phyloP scores from a whole-genome alignment of 768 basidiomycete genomes.

The Myochromella boudieri region DNA sequence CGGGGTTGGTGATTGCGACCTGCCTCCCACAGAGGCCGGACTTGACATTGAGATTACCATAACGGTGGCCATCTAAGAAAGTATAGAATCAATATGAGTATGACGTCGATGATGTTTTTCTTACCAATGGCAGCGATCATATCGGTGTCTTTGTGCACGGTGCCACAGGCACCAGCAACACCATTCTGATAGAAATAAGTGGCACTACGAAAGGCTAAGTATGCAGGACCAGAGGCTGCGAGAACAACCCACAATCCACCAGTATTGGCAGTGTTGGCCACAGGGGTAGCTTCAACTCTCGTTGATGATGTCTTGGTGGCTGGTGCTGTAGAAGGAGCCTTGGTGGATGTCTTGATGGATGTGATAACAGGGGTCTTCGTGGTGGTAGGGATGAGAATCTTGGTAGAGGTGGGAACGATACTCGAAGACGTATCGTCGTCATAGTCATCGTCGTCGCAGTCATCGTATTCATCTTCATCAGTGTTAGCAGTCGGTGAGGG shows the following conservation, averaged over 20 bases:
- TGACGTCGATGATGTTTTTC: constrained; percentile 15
- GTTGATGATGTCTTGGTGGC: constrained; percentile 13
- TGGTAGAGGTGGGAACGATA: constrained; percentile 17
- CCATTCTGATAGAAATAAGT: constrained; percentile 75
- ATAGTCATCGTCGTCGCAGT: constrained; percentile 26
- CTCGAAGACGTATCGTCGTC: constrained; percentile 21
- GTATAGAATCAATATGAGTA: background rate
- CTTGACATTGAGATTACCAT: constrained; percentile 42
- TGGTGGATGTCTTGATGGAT: constrained; percentile 17
- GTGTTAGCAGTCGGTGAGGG: constrained; percentile 27
- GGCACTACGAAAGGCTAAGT: constrained; percentile 36
- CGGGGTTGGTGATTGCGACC: constrained; percentile 63
- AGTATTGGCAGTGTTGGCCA: constrained; percentile 24
- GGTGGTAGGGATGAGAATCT: constrained; percentile 8
- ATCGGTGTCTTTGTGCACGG: constrained; percentile 51
- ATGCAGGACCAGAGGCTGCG: too few species aligned
- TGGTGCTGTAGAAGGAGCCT: constrained; percentile 8
- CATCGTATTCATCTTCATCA: constrained; percentile 34
- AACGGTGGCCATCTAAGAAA: constrained; percentile 46
- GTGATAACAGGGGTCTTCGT: background rate
- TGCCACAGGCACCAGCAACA: constrained; percentile 79
- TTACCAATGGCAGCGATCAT: constrained; percentile 64
- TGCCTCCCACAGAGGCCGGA: constrained; percentile 66
- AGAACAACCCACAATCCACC: constrained; percentile 46
- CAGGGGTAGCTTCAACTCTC: constrained; percentile 13